Percentiles rank a stretch among this genome's conserved stretches.
Evolutionary conservation across 257 asterid species (phyloP).

Genomic region (Gynochthodes officinalis): DNA sequence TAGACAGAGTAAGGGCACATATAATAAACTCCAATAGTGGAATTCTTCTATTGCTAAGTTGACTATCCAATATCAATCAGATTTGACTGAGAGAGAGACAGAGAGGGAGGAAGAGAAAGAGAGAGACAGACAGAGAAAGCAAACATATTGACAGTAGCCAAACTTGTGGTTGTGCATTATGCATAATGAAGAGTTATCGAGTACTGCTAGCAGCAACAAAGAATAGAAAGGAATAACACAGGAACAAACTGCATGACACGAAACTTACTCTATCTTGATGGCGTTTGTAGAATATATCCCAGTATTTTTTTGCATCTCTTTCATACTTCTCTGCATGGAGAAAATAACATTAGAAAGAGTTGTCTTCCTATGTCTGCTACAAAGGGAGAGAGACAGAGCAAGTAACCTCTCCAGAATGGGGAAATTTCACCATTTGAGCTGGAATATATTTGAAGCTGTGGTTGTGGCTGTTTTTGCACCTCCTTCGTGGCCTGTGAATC

Average conservation of each 20-base stretch:
- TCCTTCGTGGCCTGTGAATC: slow-evolving; percentile 18
- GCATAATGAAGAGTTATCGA: neutral
- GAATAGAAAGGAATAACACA: neutral
- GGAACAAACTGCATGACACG: slow-evolving; percentile 4
- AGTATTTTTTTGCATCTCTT: slow-evolving; percentile 85
- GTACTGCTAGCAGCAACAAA: neutral
- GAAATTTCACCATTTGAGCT: slow-evolving; percentile 79
- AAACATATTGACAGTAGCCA: neutral
- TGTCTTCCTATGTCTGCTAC: neutral
- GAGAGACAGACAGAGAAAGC: neutral
- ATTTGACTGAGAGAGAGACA: neutral
- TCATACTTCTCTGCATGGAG: slow-evolving; percentile 70
- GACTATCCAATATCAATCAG: neutral
- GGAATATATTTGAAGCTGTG: slow-evolving; percentile 71
- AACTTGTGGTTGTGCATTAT: neutral
- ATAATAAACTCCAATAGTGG: neutral
- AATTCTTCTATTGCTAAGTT: neutral
- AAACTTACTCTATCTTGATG: slow-evolving; percentile 83
- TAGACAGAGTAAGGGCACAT: neutral
- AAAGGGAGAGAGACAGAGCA: slow-evolving; percentile 12
- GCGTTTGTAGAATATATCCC: slow-evolving; percentile 91
- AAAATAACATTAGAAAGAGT: slow-evolving; percentile 1
- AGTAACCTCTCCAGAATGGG: slow-evolving; percentile 74
- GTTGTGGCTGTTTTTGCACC: slow-evolving; percentile 34
- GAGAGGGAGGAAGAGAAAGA: neutral